A percentile compares a stretch with the other conserved stretches of the same genome.
Evolutionary conservation across 1,284 basidiomycete genomes (phyloP).

Genomic region (Cystobasidiaceae sp.): DNA sequence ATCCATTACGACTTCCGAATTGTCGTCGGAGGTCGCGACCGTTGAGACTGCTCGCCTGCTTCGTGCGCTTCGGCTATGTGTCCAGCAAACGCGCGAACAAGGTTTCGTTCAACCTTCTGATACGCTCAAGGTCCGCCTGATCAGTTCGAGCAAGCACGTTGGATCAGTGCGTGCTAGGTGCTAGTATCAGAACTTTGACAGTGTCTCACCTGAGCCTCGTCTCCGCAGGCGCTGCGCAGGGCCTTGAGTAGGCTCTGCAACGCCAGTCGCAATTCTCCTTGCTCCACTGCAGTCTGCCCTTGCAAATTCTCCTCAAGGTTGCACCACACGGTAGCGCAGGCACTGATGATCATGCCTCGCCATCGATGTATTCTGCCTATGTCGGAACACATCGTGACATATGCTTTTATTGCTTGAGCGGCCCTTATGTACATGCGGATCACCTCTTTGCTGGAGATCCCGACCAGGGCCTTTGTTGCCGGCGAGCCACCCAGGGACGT

Average conservation of each 20-base stretch:
- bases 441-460: neutral
- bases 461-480: neutral
- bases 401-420: neutral
- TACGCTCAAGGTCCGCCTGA: too few species aligned
- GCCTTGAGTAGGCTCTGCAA: neutral
- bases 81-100: too few species aligned
- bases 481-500: neutral
- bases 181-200: too few species aligned
- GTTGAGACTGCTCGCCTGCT: too few species aligned
- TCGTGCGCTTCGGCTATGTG: too few species aligned
- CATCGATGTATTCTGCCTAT: conserved; percentile 23
- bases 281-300: neutral
- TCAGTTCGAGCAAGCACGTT: too few species aligned
- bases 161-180: too few species aligned
- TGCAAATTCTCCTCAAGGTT: neutral
- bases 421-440: conserved; percentile 8
- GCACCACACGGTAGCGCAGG: conserved; percentile 22
- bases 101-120: too few species aligned
- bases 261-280: neutral
- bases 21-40: too few species aligned
- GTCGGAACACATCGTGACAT: neutral
- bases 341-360: conserved; percentile 20
- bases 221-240: neutral
- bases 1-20: too few species aligned
- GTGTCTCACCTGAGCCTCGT: too few species aligned